Evolutionary conservation across 2,329 filamentous ascomycete genomes (phyloP), one percentile per base, ranked within the genome.

Genomic region (Xylariaceae sp.): DNA sequence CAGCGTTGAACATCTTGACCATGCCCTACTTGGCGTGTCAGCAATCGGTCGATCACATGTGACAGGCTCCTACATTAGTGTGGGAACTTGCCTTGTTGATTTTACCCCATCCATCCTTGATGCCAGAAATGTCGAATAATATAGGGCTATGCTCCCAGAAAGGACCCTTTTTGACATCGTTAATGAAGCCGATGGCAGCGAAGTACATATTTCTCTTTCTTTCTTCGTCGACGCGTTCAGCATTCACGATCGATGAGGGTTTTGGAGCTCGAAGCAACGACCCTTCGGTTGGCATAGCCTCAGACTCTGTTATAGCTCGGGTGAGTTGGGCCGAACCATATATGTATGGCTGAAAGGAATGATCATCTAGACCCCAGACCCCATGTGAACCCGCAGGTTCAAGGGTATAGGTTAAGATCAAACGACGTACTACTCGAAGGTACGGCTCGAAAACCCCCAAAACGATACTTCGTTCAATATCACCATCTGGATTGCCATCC

Each of bases 1-100:
- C 94, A 15, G 91, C 94, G 62, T 95, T 92, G 76, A 93, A 99
- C 94, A 99, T 99, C 74, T 97, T 99, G 66, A 99, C 85, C 94
- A 99, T 97, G 45, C 94, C 94, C 86, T 88, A 30, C 3, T 6
- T 20, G 1, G 11, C 30, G 3, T n/a, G 45, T 47, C 43, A 52
- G 40, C 16, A 35, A 29, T 27, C 15, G 6, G 1, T 27, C 13
- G 8, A 6, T 21, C 4, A 2, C 16, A 41, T 32, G 15, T 2
- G 13, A 15, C 1, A 27, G 41, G 11, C 10, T 27, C 1, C 2
- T 18, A 8, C 36, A 33, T 26, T 6, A 16, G 11, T 13, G 21
- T 21, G 29, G 10, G 20, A 6, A 39, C 13, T 48, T 63, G 83
- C 83, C 78, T 92, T 92, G 74, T 99, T 97, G 67, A 99, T 96